Base-by-base conservation (phyloP, 768 basidiomycete genomes). In the Rhodotorula toruloides region DNA sequence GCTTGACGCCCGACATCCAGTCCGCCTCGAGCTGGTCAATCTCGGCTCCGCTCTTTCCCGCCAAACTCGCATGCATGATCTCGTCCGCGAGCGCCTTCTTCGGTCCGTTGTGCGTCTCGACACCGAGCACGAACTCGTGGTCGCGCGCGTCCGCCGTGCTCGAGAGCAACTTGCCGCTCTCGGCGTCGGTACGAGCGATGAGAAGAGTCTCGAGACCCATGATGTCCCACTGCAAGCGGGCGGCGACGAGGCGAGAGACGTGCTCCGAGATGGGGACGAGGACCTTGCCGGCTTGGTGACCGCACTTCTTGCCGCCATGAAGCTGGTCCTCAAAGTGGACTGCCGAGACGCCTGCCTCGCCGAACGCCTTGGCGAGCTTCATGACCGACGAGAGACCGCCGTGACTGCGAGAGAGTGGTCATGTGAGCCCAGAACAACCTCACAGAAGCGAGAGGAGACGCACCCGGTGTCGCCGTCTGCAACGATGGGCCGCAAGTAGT, bases 391-490 rank as follows among this genome's bases (percentile, higher is more conserved):
- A 91, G n/a, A 87, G 81, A 25, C 91, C 91, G 54, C 93, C 93
- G 73, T 94, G 92, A 39, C 91, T 93, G 63, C 39, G 39, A 68
- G 25, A 22, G 12, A 54, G 19, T 25, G 49, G 34, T 50, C 50
- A 61, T 29, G 59, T 29, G 22, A 16, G 32, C 4, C 27, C 11
- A 25, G 25, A 4, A 16, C 4, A 21, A n/a, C n/a, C 1, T 6
- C 8, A 25, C 31, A 27, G 40, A 25, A 4, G 12, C 10, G 22
- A 21, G 46, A 43, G 27, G 25, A 29, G 60, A 76, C 81, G 74
- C 73, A 90, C 90, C 92, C 92, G 57, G 92, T 93, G 79, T 94
- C 92, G 32, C 86, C 92, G 76, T 96, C 92, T 19, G 92, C 92
- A 70, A 97, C 87, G 71, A 97, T 93, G 34, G 92, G 92, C 57